Evolutionary conservation across 768 basidiomycete species (phyloP).

Genomic region (Russula ochroleuca): DNA sequence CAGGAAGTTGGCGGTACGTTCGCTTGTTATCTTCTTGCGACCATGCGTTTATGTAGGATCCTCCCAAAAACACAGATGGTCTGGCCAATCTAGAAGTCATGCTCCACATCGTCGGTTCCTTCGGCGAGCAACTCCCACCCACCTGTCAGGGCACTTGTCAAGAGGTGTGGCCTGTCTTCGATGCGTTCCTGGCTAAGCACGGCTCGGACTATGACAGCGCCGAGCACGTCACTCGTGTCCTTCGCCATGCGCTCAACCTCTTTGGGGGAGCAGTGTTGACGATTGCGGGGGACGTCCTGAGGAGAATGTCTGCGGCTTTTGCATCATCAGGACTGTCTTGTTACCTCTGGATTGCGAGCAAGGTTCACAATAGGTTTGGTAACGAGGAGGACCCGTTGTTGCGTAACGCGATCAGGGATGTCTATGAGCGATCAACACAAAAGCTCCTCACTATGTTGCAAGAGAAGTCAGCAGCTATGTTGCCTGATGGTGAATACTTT

Average conservation of each 20-base stretch:
- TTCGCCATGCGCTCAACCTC: constrained; percentile 79
- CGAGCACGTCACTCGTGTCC: constrained; percentile 78
- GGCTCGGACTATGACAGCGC: constrained; percentile 70
- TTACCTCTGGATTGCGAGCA: constrained; percentile 93
- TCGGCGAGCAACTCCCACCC: constrained; percentile 76
- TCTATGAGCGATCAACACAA: constrained; percentile 73
- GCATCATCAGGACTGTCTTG: constrained; percentile 76
- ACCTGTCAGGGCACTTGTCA: constrained; percentile 73
- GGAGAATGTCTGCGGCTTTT: constrained; percentile 73
- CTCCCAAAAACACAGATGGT: constrained; percentile 49
- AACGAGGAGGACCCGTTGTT: constrained; percentile 55
- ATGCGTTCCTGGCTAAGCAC: constrained; percentile 72
- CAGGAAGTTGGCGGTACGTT: constrained; percentile 61
- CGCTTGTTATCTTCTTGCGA: neutral
- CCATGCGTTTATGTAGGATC: constrained; percentile 20
- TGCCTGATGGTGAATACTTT: constrained; percentile 76
- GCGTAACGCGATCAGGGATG: constrained; percentile 50
- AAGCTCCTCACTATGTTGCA: constrained; percentile 67
- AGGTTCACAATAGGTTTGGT: constrained; percentile 75
- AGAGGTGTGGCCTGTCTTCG: constrained; percentile 82
- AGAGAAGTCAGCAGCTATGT: constrained; percentile 59
- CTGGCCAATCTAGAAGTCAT: constrained; percentile 93
- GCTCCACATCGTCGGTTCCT: constrained; percentile 74
- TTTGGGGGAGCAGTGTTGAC: constrained; percentile 65
- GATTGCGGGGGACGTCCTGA: constrained; percentile 65